A percentile compares a stretch with the other conserved stretches of the same genome.
Evolutionary conservation across 2,329 filamentous ascomycete species (phyloP).

Genomic region (Mycosphaerelloides madeirae): DNA sequence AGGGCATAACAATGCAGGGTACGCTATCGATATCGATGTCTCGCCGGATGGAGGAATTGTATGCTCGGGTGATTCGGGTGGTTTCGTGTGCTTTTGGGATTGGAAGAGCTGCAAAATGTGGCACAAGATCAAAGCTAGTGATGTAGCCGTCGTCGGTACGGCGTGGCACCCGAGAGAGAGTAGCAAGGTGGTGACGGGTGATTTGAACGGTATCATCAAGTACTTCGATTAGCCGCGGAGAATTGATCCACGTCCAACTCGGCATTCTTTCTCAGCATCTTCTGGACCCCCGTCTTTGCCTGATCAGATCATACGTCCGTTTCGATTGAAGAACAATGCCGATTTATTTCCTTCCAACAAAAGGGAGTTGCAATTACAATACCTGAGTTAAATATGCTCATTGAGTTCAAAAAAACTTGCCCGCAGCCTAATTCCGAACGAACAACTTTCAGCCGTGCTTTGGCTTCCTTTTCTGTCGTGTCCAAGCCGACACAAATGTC

Average conservation of each 20-base stretch:
- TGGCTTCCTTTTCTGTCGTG: background rate
- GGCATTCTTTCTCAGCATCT: too few species aligned
- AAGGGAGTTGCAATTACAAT: too few species aligned
- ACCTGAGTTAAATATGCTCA: too few species aligned
- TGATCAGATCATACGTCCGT: too few species aligned
- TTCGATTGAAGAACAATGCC: too few species aligned
- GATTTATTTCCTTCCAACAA: too few species aligned
- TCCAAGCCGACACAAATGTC: too few species aligned
- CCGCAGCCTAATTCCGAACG: too few species aligned
- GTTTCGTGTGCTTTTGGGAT: conserved; percentile 95
- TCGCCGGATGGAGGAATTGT: conserved; percentile 91
- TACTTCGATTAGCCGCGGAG: conserved; percentile 87
- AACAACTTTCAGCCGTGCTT: too few species aligned
- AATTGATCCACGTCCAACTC: too few species aligned
- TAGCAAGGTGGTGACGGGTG: conserved; percentile 86
- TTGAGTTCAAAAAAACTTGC: too few species aligned
- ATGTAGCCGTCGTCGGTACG: conserved; percentile 75
- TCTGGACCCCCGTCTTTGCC: too few species aligned
- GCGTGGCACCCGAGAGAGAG: conserved; percentile 98
- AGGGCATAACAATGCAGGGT: conserved; percentile 92
- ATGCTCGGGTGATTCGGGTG: conserved; percentile 77
- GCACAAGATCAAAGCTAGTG: conserved; percentile 85
- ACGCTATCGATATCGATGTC: conserved; percentile 83
- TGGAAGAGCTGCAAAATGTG: conserved; percentile 99
- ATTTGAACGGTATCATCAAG: conserved; percentile 80